These are phyloP conservation scores for Dalbergia cultrata DNA, from an alignment of 306 rosid genomes.

Conservation along the genomic window DNA sequence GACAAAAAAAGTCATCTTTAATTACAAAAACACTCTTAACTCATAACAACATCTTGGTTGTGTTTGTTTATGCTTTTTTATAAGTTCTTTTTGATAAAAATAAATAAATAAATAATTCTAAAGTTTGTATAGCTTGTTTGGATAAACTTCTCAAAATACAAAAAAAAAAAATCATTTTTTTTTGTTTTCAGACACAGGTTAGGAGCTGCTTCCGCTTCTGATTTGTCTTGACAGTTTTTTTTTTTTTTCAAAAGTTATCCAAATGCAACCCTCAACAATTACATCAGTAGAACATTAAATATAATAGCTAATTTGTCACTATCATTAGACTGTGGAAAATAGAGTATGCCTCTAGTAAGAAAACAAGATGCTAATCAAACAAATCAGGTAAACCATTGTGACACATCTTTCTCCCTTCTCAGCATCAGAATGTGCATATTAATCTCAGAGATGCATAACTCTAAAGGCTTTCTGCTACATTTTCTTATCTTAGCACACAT, in stretches of 20 bases:
- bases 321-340: conserved; percentile 3
- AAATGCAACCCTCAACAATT: background rate
- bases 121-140: background rate
- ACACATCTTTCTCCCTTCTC: background rate
- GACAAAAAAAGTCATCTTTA: background rate
- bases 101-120: no score
- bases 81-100: background rate
- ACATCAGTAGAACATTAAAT: background rate
- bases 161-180: no score
- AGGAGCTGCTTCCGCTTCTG: background rate
- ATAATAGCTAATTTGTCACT: conserved; percentile 19
- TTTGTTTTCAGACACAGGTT: background rate
- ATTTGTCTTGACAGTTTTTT: background rate
- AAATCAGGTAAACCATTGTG: conserved; percentile 10
- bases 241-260: background rate
- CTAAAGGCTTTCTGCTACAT: background rate
- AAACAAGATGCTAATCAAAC: background rate
- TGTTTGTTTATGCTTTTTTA: background rate
- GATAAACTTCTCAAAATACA: background rate
- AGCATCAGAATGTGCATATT: background rate
- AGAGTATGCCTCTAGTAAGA: background rate
- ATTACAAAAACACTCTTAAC: no score
- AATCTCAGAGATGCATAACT: background rate
- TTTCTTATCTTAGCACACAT: background rate
- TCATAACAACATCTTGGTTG: conserved; percentile 8